Evolutionary conservation across 768 basidiomycete genomes (phyloP), one percentile per base, ranked within the genome.

Genomic region (Boletus coccyginus): DNA sequence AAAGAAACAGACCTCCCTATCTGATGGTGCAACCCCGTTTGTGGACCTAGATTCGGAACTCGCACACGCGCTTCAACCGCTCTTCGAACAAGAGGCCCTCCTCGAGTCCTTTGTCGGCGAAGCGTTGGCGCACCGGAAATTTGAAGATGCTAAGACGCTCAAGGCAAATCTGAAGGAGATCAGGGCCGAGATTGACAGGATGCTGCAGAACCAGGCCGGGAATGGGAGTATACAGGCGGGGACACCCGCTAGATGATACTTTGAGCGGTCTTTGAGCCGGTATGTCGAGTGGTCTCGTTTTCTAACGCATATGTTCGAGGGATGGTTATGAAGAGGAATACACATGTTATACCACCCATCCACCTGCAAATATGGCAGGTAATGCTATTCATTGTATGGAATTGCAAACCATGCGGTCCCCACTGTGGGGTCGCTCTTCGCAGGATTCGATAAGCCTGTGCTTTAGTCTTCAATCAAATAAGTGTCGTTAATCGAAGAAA

Each of bases 21-120:
- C 61, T 40, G 65, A 62, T 47, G 44, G 55, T 33, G 53, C 43
- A 2, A 61, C 55, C 29, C 63, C 67, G 3, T 65, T 73, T n/a
- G 74, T 84, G 58, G 87, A 87, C 62, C 79, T 81, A 1, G 86
- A 90, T 59, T 86, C 90, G 3, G 77, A 83, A 33, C 72, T 92
- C 21, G 92, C 93, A 3, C 77, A 82, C 42, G 74, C 79, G 8
- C 74, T 98, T 16, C 94, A 98, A 62, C 94, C 94, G 3, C 75
- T 98, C 13, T 80, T 98, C 16, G 94, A 98, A 72, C 96, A 98
- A 71, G 96, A 99, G 72, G 87, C 89, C 3, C 79, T 98, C 46
- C 79, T 99, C 19, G 91, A 95, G 71, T 81, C 85, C 2, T 98
- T 94, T 65, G 84, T 98, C 9, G 87, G 90, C 62, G 94, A 98